Evolutionary conservation across 306 rosid species (phyloP).

Genomic region (Vachellia collinsii): DNA sequence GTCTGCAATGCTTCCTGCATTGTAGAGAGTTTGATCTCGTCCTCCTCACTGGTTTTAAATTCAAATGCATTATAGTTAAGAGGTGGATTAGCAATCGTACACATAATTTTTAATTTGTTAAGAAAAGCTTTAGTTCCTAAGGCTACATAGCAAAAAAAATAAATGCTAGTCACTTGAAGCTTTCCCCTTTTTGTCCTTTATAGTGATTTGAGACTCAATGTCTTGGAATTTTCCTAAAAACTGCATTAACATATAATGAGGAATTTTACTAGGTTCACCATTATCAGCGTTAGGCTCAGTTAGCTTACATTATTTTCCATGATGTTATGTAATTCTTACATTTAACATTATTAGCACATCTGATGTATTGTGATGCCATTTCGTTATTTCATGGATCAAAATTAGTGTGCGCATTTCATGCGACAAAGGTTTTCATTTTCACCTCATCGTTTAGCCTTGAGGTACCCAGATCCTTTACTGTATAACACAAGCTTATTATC

Average conservation of each 20-base stretch:
- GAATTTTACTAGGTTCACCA: background rate
- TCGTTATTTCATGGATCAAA: background rate
- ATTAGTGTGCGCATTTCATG: background rate
- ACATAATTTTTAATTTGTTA: background rate
- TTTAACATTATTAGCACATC: background rate
- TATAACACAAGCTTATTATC: no score
- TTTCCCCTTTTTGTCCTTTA: background rate
- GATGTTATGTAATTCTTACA: no score
- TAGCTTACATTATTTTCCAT: background rate
- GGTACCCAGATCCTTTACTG: no score
- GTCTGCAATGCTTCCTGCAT: constrained; percentile 60
- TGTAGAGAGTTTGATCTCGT: constrained; percentile 41
- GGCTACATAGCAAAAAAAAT: background rate
- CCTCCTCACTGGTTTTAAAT: background rate
- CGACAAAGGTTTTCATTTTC: background rate
- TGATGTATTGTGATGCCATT: background rate
- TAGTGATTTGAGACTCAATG: background rate
- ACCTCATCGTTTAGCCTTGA: no score
- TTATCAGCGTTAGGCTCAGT: background rate
- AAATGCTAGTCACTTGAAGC: background rate
- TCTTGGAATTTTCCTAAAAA: background rate
- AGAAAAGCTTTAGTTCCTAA: background rate
- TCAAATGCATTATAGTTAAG: background rate
- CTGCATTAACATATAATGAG: background rate
- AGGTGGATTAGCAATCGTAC: background rate